Evolutionary conservation across 1,284 basidiomycete species (phyloP).

Genomic region (Nidula niveotomentosa): DNA sequence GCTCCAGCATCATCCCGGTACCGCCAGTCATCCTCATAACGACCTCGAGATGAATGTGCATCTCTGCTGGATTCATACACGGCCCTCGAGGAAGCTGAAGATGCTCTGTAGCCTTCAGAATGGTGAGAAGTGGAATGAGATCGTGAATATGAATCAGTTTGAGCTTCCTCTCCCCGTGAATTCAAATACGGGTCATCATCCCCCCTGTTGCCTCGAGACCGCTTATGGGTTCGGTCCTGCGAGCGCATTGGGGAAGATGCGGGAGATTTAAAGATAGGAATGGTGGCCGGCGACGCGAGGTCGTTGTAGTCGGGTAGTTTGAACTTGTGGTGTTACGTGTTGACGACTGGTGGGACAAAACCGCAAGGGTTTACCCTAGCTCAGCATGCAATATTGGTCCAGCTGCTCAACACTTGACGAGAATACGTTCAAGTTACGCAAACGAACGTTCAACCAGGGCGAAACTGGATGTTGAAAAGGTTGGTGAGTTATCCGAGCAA

Average conservation of each 20-base stretch:
- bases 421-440: too few species aligned
- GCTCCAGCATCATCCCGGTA: conserved; percentile 42
- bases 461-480: too few species aligned
- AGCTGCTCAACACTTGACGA: too few species aligned
- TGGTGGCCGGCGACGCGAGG: conserved; percentile 9
- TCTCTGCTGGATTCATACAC: conserved; percentile 50
- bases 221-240: conserved; percentile 44
- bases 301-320: background rate
- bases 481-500: too few species aligned
- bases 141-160: conserved; percentile 40
- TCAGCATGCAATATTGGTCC: conserved; percentile 11
- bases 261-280: conserved; percentile 9
- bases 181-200: conserved; percentile 51
- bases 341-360: conserved; percentile 21
- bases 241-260: conserved; percentile 40
- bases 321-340: conserved; percentile 23
- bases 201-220: conserved; percentile 45
- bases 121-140: conserved; percentile 39
- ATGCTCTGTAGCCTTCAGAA: conserved; percentile 46
- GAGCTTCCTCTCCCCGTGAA: conserved; percentile 48
- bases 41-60: conserved; percentile 44
- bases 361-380: conserved; percentile 26
- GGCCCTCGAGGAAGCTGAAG: conserved; percentile 39
- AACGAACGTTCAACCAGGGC: too few species aligned
- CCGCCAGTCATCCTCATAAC: conserved; percentile 58